Base-by-base conservation (phyloP, 2,329 filamentous ascomycete genomes). In the Onygenales sp. region DNA sequence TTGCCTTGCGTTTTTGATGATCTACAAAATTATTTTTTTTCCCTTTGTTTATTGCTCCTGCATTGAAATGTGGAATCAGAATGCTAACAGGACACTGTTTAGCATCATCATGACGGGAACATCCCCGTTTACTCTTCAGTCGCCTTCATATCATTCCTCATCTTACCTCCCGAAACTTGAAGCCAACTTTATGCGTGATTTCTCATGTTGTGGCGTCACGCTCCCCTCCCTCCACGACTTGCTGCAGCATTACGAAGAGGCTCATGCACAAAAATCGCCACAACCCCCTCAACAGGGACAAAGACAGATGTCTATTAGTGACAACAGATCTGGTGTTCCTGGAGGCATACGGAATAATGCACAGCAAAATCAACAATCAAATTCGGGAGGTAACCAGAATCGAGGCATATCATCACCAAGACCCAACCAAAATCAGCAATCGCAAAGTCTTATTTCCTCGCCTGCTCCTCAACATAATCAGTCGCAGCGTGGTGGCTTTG, bases 101-200 rank as follows among this genome's bases (percentile, higher is more conserved):
- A 96, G 90, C 70, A 91, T 96, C 66, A 85, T 94, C 68, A 96
- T 96, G 88, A 84, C 89, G 56, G 91, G 93, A 64, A 96, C 90
- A 14, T 97, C 93, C n/a, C 93, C 93, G 9, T 95, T 92, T 65
- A 78, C 83, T 55, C 84, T 91, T 63, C 86, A 91, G 69, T 95
- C 91, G n/a, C 89, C 93, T 0, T 96, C 92, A 1, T 94, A 89
- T 64, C 92, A 97, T 71, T 97, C 92, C 1, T 95, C 91, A 6
- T 97, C 93, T 31, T 97, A 97, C 68, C 81, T 96, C 1, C 92
- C 91, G 8, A 96, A 95, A 71, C 83, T 96, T 66, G 93, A 98
- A 72, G 92, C 92, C 57, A 93, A 92, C 66, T 98, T 96, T 70
- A 94, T 97, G 89, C 86, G 86, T 71, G 91, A 97, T 73, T 97